Evolutionary conservation across 2,329 filamentous ascomycete genomes (phyloP).

Genomic region (Aspergillus sojae): DNA sequence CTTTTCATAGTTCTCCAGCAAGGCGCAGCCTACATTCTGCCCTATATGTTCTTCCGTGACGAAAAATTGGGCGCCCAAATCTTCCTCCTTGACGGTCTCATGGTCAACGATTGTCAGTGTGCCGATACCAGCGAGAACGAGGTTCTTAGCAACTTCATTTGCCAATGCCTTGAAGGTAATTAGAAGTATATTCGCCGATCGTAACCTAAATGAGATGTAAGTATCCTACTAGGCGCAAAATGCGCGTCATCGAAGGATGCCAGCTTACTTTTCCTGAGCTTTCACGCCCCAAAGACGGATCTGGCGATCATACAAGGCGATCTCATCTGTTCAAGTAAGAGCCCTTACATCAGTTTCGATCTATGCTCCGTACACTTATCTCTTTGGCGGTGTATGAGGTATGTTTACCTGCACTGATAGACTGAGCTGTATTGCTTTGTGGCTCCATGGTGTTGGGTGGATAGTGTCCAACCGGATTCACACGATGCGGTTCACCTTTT

Average conservation of each 20-base stretch:
- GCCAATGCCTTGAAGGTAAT: slow-evolving; percentile 85
- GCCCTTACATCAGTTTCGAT: slow-evolving; percentile 2
- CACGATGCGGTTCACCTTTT: background rate
- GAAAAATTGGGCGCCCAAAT: slow-evolving; percentile 83
- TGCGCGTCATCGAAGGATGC: background rate
- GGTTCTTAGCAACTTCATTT: slow-evolving; percentile 95
- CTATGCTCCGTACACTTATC: background rate
- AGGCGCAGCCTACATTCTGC: slow-evolving; percentile 60
- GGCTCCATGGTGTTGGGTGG: slow-evolving; percentile 24
- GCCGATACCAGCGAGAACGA: slow-evolving; percentile 89
- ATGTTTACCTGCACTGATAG: slow-evolving; percentile 39
- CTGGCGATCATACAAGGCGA: slow-evolving; percentile 94
- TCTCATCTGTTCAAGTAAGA: slow-evolving; percentile 68
- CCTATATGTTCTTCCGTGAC: slow-evolving; percentile 73
- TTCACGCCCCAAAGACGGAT: slow-evolving; percentile 97
- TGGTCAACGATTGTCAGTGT: slow-evolving; percentile 88
- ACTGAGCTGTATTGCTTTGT: slow-evolving; percentile 25
- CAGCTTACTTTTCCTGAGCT: slow-evolving; percentile 74
- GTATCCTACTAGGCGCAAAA: background rate
- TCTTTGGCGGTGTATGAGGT: background rate
- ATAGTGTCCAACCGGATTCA: background rate
- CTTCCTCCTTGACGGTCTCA: slow-evolving; percentile 72
- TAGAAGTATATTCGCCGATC: slow-evolving; percentile 84
- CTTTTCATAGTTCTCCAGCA: background rate
- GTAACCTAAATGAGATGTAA: slow-evolving; percentile 62